phyloP scores from a whole-genome alignment of 1,284 basidiomycete species.

The Cutaneotrichosporon mucoides region DNA sequence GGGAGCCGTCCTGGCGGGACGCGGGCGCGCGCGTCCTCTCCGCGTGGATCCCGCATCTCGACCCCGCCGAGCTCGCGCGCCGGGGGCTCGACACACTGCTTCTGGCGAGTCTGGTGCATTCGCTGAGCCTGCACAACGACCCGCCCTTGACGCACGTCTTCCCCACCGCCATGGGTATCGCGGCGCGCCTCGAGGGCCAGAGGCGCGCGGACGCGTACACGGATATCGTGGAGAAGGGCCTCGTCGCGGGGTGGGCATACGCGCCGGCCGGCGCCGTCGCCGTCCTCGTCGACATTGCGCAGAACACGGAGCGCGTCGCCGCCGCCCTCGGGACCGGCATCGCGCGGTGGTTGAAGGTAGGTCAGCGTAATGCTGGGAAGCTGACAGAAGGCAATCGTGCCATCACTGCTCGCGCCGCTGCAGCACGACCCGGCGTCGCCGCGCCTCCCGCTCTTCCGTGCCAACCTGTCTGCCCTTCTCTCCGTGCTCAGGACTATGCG shows the following conservation, averaged over 20 bases:
- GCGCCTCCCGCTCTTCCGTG: slow-evolving; percentile 29
- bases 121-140: slow-evolving; percentile 37
- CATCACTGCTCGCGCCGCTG: slow-evolving; percentile 40
- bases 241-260: slow-evolving; percentile 40
- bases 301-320: slow-evolving; percentile 32
- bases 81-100: slow-evolving; percentile 43
- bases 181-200: slow-evolving; percentile 6
- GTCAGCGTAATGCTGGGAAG: not conserved
- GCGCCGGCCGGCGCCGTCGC: slow-evolving; percentile 36
- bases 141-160: slow-evolving; percentile 38
- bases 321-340: slow-evolving; percentile 34
- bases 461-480: slow-evolving; percentile 40
- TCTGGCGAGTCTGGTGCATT: slow-evolving; percentile 39
- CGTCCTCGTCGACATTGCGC: slow-evolving; percentile 33
- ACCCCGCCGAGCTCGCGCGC: slow-evolving; percentile 26
- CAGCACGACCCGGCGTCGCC: slow-evolving; percentile 35
- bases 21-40: slow-evolving; percentile 33
- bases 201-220: slow-evolving; percentile 29
- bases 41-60: slow-evolving; percentile 24
- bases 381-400: slow-evolving; percentile 37
- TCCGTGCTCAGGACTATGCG: slow-evolving; percentile 24
- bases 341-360: slow-evolving; percentile 45
- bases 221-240: slow-evolving; percentile 39
- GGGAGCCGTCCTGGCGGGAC: slow-evolving; percentile 41
- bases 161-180: slow-evolving; percentile 9